Percentiles rank a stretch among this genome's conserved stretches.
These are phyloP conservation scores for Ophidiomyces ophidiicola DNA, from an alignment of 2,329 filamentous ascomycete genomes.

Conservation along the genomic window DNA sequence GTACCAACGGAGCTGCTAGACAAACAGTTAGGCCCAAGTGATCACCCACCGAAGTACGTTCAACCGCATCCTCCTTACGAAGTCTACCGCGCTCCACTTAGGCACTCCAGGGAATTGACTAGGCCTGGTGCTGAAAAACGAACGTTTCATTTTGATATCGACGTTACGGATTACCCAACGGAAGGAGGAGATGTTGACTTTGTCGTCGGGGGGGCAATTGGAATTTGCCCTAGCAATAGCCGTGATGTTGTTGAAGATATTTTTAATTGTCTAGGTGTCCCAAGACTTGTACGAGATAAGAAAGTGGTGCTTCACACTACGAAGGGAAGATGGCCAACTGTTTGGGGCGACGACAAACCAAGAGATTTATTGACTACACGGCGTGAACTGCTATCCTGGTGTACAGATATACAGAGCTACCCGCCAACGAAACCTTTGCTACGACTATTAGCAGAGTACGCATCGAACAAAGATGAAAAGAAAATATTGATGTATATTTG, in stretches of 20 bases:
- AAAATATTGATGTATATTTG: constrained; percentile 78
- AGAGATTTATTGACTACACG: constrained; percentile 82
- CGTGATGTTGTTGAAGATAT: constrained; percentile 65
- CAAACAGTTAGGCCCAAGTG: constrained; percentile 27
- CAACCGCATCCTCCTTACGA: constrained; percentile 89
- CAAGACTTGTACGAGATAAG: constrained; percentile 72
- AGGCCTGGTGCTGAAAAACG: constrained; percentile 83
- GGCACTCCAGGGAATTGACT: constrained; percentile 75
- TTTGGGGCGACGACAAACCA: constrained; percentile 84
- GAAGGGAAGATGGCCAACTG: constrained; percentile 84
- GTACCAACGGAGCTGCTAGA: constrained; percentile 26
- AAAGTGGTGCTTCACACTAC: constrained; percentile 66
- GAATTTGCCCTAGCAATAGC: constrained; percentile 80
- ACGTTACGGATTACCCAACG: constrained; percentile 85
- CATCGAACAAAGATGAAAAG: constrained; percentile 67
- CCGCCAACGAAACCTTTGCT: constrained; percentile 80
- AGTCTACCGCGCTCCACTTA: constrained; percentile 79
- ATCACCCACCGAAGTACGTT: constrained; percentile 74
- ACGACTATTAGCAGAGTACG: constrained; percentile 73
- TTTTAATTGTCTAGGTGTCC: constrained; percentile 68
- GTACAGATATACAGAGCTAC: constrained; percentile 82
- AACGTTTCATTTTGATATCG: constrained; percentile 93
- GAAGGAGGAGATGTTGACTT: constrained; percentile 76
- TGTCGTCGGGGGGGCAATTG: constrained; percentile 91
- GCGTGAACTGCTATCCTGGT: constrained; percentile 89